A percentile compares a stretch with the other conserved stretches of the same genome.
These are phyloP conservation scores for Populus pruinosa DNA, from an alignment of 345 rosid genomes.

Conservation along the genomic window DNA sequence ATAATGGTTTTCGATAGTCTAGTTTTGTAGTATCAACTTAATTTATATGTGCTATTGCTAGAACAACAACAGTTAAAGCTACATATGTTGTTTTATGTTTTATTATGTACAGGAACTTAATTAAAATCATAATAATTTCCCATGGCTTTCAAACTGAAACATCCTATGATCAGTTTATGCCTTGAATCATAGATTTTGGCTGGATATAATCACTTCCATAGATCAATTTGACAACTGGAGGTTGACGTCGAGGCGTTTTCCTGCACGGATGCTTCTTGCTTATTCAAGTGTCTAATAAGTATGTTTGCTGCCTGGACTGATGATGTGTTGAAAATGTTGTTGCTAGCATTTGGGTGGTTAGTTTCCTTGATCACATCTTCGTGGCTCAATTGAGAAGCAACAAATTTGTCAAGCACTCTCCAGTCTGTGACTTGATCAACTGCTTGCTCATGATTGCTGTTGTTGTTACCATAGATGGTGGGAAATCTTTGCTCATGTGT, in stretches of 20 bases:
- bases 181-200: neutral
- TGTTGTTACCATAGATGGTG: slow-evolving; percentile 18
- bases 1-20: neutral
- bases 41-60: slow-evolving; percentile 3
- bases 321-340: slow-evolving; percentile 21
- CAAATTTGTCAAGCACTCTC: slow-evolving; percentile 95
- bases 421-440: slow-evolving; percentile 83
- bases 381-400: slow-evolving; percentile 92
- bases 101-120: slow-evolving; percentile 43
- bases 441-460: slow-evolving; percentile 26
- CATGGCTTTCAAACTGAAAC: slow-evolving; percentile 17
- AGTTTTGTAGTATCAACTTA: slow-evolving; percentile 11
- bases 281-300: slow-evolving; percentile 14
- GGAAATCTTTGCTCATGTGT: slow-evolving; percentile 42
- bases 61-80: slow-evolving; percentile 23
- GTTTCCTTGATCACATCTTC: slow-evolving; percentile 50
- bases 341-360: slow-evolving; percentile 23
- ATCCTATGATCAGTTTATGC: slow-evolving; percentile 35
- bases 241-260: slow-evolving; percentile 60
- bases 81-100: slow-evolving; percentile 13
- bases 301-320: slow-evolving; percentile 33
- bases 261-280: slow-evolving; percentile 40
- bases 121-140: slow-evolving; percentile 12
- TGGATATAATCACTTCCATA: slow-evolving; percentile 58
- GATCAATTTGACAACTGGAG: slow-evolving; percentile 65